Conservation (phyloP, 2,329 filamentous ascomycete species). For the Xylariaceae sp. region DNA sequence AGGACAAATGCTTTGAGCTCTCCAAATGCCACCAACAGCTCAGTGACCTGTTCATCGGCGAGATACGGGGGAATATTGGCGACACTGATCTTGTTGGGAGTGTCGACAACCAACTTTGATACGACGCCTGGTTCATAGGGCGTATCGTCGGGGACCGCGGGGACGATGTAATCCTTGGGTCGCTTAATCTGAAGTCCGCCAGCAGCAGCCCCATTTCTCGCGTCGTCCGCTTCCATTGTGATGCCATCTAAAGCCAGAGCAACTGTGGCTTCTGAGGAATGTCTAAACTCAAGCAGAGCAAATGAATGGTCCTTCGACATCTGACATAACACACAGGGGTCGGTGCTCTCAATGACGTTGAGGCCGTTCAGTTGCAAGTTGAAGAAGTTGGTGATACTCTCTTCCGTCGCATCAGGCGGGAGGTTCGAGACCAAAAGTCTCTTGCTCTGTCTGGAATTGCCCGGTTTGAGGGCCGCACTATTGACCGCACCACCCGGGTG, state of each 20-base stretch:
- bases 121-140: slow-evolving; percentile 71
- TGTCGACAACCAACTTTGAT: slow-evolving; percentile 79
- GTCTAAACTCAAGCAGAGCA: slow-evolving; percentile 87
- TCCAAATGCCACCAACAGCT: slow-evolving; percentile 85
- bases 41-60: slow-evolving; percentile 83
- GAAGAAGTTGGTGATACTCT: slow-evolving; percentile 75
- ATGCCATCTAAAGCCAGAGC: slow-evolving; percentile 87
- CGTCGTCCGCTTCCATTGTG: slow-evolving; percentile 71
- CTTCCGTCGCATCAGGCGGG: slow-evolving; percentile 66
- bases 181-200: slow-evolving; percentile 70
- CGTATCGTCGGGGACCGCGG: slow-evolving; percentile 67
- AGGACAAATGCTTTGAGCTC: slow-evolving; percentile 88
- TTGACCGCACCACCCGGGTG: slow-evolving; percentile 69
- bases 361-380: slow-evolving; percentile 96
- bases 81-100: slow-evolving; percentile 90
- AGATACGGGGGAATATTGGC: slow-evolving; percentile 85
- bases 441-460: slow-evolving; percentile 90
- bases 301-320: slow-evolving; percentile 74
- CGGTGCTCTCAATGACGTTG: slow-evolving; percentile 77
- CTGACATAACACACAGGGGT: slow-evolving; percentile 81
- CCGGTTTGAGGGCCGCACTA: slow-evolving; percentile 79
- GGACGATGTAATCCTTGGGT: slow-evolving; percentile 96
- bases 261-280: slow-evolving; percentile 80
- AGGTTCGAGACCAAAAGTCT: slow-evolving; percentile 85
- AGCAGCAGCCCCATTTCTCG: slow-evolving; percentile 46